Evolutionary conservation across 768 basidiomycete genomes (phyloP).

Genomic region (Multifurca ochricompacta): DNA sequence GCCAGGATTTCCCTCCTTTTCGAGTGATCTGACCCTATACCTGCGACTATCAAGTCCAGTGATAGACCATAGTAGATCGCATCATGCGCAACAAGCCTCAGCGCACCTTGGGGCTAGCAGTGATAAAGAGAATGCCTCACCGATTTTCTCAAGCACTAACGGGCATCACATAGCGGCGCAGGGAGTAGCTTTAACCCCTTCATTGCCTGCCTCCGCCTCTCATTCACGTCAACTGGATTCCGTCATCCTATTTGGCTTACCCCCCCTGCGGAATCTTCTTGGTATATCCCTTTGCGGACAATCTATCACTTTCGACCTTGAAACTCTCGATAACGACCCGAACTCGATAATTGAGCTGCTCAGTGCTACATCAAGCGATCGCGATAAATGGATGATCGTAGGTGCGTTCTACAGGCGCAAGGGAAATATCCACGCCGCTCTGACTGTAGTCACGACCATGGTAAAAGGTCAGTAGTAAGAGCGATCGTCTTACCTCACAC

Average conservation of each 20-base stretch:
- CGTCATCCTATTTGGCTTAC: conserved; percentile 7
- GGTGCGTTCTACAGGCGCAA: conserved; percentile 45
- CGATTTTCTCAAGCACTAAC: not conserved
- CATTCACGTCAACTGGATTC: not conserved
- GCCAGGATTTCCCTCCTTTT: not conserved
- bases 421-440: conserved; percentile 39
- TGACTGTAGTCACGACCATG: conserved; percentile 38
- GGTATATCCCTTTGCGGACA: conserved; percentile 13
- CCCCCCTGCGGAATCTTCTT: conserved; percentile 11
- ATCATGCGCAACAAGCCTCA: not conserved
- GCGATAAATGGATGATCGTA: conserved; percentile 50
- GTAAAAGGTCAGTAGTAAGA: conserved; percentile 34
- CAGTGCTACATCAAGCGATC: conserved; percentile 36
- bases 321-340: conserved; percentile 37
- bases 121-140: not conserved
- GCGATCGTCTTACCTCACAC: not conserved
- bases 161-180: not conserved
- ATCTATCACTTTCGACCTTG: conserved; percentile 32
- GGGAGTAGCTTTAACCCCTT: not conserved
- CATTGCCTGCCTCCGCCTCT: not conserved
- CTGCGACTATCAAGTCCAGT: not conserved
- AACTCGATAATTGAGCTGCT: conserved; percentile 39
- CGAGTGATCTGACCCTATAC: not conserved
- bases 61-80: not conserved
- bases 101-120: not conserved